Evolutionary conservation across 208 protist species (phyloP), one percentile per base, ranked within the genome.

Genomic region (Trypanosoma platydactyli): DNA sequence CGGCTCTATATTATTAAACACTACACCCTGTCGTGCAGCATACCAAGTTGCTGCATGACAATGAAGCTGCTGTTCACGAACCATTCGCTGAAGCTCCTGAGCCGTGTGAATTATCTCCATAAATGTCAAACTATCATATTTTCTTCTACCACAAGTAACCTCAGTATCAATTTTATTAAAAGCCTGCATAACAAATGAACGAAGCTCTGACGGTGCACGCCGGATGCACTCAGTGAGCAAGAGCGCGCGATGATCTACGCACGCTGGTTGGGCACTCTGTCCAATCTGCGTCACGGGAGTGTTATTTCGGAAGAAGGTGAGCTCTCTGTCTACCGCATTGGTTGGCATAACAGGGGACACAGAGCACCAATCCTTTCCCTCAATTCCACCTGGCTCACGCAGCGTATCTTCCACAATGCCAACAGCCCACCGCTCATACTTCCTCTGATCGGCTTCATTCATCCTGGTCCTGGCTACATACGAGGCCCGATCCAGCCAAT

Each of bases 361-460:
- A 54, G 63, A 67, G 15, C 66, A 53, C 86, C 89, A 94, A 20
- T 76, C 57, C 22, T 79, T 73, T 11, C 67, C 71, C 18, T 67
- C 68, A 18, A 84, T 64, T 9, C 79, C 80, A 9, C 71, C 72
- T 13, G 70, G 59, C 2, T 53, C 58, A 9, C 66, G 62, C 40
- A 80, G 41, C 0, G 83, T 81, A 4, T 86, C 73, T 56, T 92
- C 83, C 29, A 94, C 62, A 9, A 71, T 68, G 30, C 65, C 54
- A 40, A 94, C 38, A 0, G 76, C 89, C 86, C 89, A 94, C 6
- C 70, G 41, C 51, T 88, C 83, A 56, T 94, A 94, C 20, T 73
- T 73, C 40, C 71, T 57, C 25, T 69, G 68, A 42, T 83, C 81
- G 13, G 51, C 74, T 13, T 64, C 72, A 24, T 56, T 75, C 20